A percentile compares a stretch with the other conserved stretches of the same genome.
Evolutionary conservation across 306 rosid genomes (phyloP).

Genomic region (Vigna unguiculata): DNA sequence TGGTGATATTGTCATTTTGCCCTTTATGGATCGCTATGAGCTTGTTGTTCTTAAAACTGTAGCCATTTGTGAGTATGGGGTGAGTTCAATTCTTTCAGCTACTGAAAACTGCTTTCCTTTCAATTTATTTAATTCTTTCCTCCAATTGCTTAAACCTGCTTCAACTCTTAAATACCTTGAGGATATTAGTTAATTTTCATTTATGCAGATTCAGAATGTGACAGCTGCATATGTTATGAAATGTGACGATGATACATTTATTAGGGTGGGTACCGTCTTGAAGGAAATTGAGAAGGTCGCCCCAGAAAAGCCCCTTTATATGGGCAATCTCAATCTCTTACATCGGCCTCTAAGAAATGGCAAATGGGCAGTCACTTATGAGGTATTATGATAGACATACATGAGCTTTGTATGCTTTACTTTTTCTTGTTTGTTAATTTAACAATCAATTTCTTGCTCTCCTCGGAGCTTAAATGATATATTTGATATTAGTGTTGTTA

Average conservation of each 20-base stretch:
- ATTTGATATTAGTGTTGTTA: not conserved
- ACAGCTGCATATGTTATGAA: constrained; percentile 83
- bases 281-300: constrained; percentile 71
- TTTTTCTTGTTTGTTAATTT: constrained; percentile 10
- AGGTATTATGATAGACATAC: constrained; percentile 56
- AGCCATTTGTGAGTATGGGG: constrained; percentile 96
- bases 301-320: constrained; percentile 69
- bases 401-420: constrained; percentile 6
- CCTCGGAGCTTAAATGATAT: constrained; percentile 4
- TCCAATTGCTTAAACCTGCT: not conserved
- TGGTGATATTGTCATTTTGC: constrained; percentile 87
- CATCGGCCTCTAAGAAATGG: constrained; percentile 95
- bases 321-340: constrained; percentile 97
- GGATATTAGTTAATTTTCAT: constrained; percentile 37
- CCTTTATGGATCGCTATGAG: constrained; percentile 95
- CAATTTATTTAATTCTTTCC: constrained; percentile 9
- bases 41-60: constrained; percentile 91
- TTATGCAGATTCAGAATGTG: constrained; percentile 73
- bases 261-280: constrained; percentile 77
- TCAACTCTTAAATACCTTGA: not conserved
- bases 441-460: not conserved
- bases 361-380: constrained; percentile 93
- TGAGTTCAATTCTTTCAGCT: constrained; percentile 42
- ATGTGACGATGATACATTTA: constrained; percentile 89
- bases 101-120: constrained; percentile 4